A percentile compares a stretch with the other conserved stretches of the same genome.
Evolutionary conservation across 2,329 filamentous ascomycete genomes (phyloP).

Genomic region (Orbilia oligospora): DNA sequence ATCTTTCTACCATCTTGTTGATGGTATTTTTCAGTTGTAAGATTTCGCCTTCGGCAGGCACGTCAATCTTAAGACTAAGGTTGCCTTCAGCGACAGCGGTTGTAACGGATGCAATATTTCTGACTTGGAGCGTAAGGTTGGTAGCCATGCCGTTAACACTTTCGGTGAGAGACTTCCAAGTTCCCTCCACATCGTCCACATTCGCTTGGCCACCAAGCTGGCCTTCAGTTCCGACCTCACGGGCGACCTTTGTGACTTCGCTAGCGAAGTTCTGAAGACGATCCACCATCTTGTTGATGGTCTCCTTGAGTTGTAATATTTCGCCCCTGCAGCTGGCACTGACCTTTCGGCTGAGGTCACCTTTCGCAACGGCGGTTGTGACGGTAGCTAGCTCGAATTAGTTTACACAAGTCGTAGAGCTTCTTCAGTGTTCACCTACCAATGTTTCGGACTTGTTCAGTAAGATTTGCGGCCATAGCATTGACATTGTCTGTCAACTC

Average conservation of each 20-base stretch:
- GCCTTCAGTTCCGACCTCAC: slow-evolving; percentile 96
- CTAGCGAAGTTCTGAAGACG: slow-evolving; percentile 96
- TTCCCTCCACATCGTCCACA: slow-evolving; percentile 95
- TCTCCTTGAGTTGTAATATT: slow-evolving; percentile 94
- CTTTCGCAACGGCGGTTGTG: slow-evolving; percentile 79
- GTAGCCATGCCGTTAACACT: slow-evolving; percentile 99
- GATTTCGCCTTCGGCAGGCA: slow-evolving; percentile 94
- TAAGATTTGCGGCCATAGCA: slow-evolving; percentile 66
- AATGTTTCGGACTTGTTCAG: slow-evolving; percentile 66
- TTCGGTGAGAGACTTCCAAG: slow-evolving; percentile 95
- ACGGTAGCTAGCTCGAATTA: slow-evolving; percentile 69
- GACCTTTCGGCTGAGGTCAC: slow-evolving; percentile 96
- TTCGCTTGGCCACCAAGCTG: slow-evolving; percentile 94
- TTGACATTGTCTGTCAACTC: slow-evolving; percentile 74
- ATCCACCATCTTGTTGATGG: slow-evolving; percentile 99
- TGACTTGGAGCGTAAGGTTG: slow-evolving; percentile 96
- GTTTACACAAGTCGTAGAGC: neutral
- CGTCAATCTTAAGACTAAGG: slow-evolving; percentile 94
- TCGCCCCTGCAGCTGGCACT: slow-evolving; percentile 92
- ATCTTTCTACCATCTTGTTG: slow-evolving; percentile 99
- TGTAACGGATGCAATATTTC: slow-evolving; percentile 96
- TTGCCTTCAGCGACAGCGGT: slow-evolving; percentile 95
- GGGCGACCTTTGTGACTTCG: slow-evolving; percentile 90
- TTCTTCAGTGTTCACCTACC: slow-evolving; percentile 38
- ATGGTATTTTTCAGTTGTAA: slow-evolving; percentile 96